phyloP scores from a whole-genome alignment of 192 early-diverging fungal genomes.

The Podila epicladia region DNA sequence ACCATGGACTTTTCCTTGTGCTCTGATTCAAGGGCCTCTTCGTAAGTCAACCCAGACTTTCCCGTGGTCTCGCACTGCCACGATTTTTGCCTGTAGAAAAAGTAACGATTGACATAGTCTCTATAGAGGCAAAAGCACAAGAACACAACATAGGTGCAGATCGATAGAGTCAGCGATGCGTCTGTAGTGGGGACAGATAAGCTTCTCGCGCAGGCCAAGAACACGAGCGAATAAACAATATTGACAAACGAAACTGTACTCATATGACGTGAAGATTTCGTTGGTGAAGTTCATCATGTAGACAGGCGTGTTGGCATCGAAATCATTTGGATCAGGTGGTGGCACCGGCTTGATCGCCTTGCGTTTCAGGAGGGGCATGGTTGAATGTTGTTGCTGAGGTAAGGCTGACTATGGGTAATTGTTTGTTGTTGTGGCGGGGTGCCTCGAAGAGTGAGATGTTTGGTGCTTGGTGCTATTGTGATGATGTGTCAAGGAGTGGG shows the following conservation, averaged over 20 bases:
- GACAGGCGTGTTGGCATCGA: conserved; percentile 54
- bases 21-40: conserved; percentile 84
- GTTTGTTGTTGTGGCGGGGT: neutral
- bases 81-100: conserved; percentile 72
- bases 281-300: conserved; percentile 64
- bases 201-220: neutral
- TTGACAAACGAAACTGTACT: conserved; percentile 54
- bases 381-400: neutral
- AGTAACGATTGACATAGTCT: conserved; percentile 71
- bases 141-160: conserved; percentile 7
- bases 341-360: conserved; percentile 51
- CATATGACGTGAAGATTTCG: conserved; percentile 68
- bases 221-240: too few relatives aligned
- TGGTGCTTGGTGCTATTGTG: neutral
- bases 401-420: neutral
- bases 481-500: neutral
- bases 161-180: conserved; percentile 2
- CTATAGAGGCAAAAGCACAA: conserved; percentile 51
- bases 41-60: conserved; percentile 77
- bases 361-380: conserved; percentile 44
- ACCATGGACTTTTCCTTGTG: conserved; percentile 66
- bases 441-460: too few relatives aligned
- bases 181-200: neutral
- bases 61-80: conserved; percentile 87
- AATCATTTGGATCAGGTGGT: conserved; percentile 29